These are phyloP conservation scores for Wallacemonas sp. DNA, from an alignment of 208 protist species.

Conservation along the genomic window DNA sequence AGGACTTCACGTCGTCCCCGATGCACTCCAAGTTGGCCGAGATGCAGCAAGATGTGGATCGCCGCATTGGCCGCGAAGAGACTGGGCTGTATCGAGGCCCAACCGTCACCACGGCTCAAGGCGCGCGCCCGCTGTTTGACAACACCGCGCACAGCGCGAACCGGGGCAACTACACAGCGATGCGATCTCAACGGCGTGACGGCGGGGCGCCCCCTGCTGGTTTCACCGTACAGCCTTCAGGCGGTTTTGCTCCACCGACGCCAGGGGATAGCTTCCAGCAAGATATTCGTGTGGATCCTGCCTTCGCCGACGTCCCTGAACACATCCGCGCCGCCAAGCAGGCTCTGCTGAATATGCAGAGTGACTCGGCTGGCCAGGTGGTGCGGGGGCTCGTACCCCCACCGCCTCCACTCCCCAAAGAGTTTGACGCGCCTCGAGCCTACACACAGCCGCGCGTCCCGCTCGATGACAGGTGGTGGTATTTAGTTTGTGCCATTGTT, in stretches of 20 bases:
- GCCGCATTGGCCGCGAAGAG: conserved; percentile 27
- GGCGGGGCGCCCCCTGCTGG: too few species aligned
- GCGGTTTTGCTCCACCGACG: conserved; percentile 3
- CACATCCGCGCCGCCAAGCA: conserved; percentile 48
- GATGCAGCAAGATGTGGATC: conserved; percentile 57
- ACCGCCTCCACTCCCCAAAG: conserved; percentile 37
- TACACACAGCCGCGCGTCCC: conserved; percentile 36
- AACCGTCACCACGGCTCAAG: conserved; percentile 41
- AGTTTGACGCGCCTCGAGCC: conserved; percentile 18
- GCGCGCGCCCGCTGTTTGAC: conserved; percentile 35
- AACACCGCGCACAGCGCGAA: conserved; percentile 13
- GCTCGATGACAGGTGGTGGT: conserved; percentile 44
- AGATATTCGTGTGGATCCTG: conserved; percentile 46
- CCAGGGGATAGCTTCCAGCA: conserved; percentile 29
- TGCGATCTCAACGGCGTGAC: neutral
- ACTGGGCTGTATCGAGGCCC: conserved; percentile 54
- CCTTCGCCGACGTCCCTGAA: conserved; percentile 41
- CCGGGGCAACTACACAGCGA: conserved; percentile 7
- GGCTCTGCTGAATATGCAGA: conserved; percentile 47
- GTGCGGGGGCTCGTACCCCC: conserved; percentile 57
- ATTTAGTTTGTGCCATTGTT: conserved; percentile 39
- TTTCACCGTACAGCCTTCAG: neutral
- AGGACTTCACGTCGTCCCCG: conserved; percentile 66
- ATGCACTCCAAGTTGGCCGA: conserved; percentile 44
- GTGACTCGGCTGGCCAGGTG: conserved; percentile 55